Base-by-base conservation (phyloP, 441 rosid genomes). In the Cnidoscolus chayamansa region DNA sequence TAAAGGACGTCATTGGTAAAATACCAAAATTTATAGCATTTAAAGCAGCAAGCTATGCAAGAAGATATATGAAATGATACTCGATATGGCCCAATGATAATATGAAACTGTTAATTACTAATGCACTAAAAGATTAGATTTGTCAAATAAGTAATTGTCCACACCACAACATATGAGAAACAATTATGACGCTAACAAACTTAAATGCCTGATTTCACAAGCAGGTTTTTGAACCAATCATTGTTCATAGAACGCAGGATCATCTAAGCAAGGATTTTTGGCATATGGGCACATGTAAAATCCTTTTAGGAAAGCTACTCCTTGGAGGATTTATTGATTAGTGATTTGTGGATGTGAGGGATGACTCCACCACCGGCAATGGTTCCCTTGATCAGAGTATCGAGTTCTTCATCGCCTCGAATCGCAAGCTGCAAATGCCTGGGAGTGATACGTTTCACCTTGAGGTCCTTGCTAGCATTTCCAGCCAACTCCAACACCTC, bases 371-470 rank as follows among this genome's bases (percentile, higher is more conserved):
- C 75, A 16, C 75, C 75, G 53, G 75, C 75, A 12, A 72, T 72
- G 11, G 73, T 70, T 73, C 76, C 7, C 25, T 25, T 25, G 25
- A 25, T 25, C 25, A 25, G 25, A 25, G 25, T 25, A 25, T 25
- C 25, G 25, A 73, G 70, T 48, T 73, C 76, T 73, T 73, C 76
- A 73, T 73, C 76, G 55, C 76, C 76, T 43, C 76, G 76, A 19
- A 73, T 73, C 7, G 76, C 76, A 40, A 73, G 76, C 30, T 73
- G 76, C 65, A 73, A 65, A 48, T 73, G 76, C 49, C 76, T 73
- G 1, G 76, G 76, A 56, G 76, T 73, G 37, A 73, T 73, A 55
- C 76, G 76, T 47, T 73, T 73, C 47, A 73, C 76, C 60, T 73
- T 73, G 40, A 73, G 76, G 56, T 73, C 25, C 25, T 25, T 25